These are phyloP conservation scores for Colletotrichum sp. DNA, from an alignment of 2,329 filamentous ascomycete species.

Conservation along the genomic window DNA sequence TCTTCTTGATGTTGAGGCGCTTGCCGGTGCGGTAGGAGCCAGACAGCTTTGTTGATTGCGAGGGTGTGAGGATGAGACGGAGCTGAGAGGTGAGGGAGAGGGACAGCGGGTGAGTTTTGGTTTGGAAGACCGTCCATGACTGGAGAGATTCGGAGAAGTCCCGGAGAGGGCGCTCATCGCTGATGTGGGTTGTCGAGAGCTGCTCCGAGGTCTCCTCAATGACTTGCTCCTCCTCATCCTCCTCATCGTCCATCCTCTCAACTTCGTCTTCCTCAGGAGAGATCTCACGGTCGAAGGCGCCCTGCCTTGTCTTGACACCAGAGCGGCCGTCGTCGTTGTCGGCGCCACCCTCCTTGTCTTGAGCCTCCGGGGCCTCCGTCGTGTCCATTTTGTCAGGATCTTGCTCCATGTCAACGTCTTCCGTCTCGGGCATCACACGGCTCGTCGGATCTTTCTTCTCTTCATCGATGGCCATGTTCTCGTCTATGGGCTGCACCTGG, in stretches of 20 bases:
- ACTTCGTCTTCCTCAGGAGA: slow-evolving; percentile 42
- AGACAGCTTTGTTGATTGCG: slow-evolving; percentile 92
- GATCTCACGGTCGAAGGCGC: slow-evolving; percentile 60
- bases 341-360: slow-evolving; percentile 30
- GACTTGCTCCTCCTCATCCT: slow-evolving; percentile 53
- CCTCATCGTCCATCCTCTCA: slow-evolving; percentile 35
- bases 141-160: slow-evolving; percentile 65
- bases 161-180: slow-evolving; percentile 46
- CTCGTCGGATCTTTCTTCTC: slow-evolving; percentile 59
- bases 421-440: slow-evolving; percentile 58
- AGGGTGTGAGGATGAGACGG: slow-evolving; percentile 92
- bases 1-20: slow-evolving; percentile 97
- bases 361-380: slow-evolving; percentile 29
- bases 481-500: slow-evolving; percentile 83
- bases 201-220: slow-evolving; percentile 63
- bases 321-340: slow-evolving; percentile 59
- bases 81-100: slow-evolving; percentile 92
- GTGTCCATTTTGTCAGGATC: slow-evolving; percentile 52
- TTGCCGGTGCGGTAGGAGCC: slow-evolving; percentile 98
- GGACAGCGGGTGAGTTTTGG: slow-evolving; percentile 82
- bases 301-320: slow-evolving; percentile 64
- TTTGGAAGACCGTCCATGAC: slow-evolving; percentile 87
- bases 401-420: slow-evolving; percentile 48
- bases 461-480: slow-evolving; percentile 88
- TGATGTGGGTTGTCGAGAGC: slow-evolving; percentile 76